Evolutionary conservation across 2,329 filamentous ascomycete genomes (phyloP).

Genomic region (Sclerotinia borealis): DNA sequence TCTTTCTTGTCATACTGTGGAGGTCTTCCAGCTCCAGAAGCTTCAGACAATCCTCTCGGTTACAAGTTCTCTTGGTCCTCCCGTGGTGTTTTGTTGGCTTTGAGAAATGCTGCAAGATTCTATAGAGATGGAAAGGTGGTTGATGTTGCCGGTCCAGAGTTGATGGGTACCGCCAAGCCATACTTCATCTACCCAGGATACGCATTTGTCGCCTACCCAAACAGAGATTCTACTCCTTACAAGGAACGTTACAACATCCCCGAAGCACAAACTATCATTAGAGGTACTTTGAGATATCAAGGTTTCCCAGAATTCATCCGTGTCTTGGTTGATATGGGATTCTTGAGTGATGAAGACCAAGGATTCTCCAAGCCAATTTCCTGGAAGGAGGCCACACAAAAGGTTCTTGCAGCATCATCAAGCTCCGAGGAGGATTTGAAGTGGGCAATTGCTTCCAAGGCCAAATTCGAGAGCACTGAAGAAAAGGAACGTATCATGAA

Average conservation of each 20-base stretch:
- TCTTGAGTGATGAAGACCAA: conserved; percentile 67
- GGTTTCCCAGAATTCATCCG: conserved; percentile 91
- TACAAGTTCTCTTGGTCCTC: conserved; percentile 72
- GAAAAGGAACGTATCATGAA: conserved; percentile 64
- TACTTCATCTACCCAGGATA: conserved; percentile 81
- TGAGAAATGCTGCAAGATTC: conserved; percentile 79
- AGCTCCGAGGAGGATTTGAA: conserved; percentile 63
- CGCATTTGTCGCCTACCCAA: conserved; percentile 86
- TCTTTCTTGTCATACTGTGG: conserved; percentile 72
- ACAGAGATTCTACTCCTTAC: conserved; percentile 85
- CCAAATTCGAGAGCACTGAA: conserved; percentile 61
- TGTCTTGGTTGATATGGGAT: conserved; percentile 81
- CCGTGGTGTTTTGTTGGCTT: conserved; percentile 79
- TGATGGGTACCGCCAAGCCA: conserved; percentile 84
- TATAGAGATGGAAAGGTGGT: conserved; percentile 73
- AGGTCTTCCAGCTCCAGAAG: conserved; percentile 65
- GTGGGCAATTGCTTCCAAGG: conserved; percentile 68
- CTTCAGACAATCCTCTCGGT: conserved; percentile 81
- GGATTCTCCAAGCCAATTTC: conserved; percentile 58
- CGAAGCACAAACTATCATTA: conserved; percentile 78
- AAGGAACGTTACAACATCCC: conserved; percentile 86
- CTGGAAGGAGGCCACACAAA: conserved; percentile 81
- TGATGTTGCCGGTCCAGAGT: conserved; percentile 54
- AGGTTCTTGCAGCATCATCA: conserved; percentile 65
- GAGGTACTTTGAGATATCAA: conserved; percentile 77